phyloP scores from a whole-genome alignment of 2,329 filamentous ascomycete species.

The Cucurbitaria berberidis region DNA sequence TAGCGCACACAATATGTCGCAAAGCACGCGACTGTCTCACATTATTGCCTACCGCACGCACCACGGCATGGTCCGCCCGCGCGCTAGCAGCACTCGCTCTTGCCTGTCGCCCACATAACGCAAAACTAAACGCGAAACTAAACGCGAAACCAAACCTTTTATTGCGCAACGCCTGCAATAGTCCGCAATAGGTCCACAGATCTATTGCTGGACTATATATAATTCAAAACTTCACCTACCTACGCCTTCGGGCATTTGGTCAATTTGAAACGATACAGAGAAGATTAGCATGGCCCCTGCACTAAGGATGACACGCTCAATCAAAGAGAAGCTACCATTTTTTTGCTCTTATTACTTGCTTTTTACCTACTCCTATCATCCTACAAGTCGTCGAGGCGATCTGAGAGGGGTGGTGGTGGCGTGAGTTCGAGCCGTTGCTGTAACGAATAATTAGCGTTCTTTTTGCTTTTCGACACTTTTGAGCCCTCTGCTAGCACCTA shows the following conservation, averaged over 20 bases:
- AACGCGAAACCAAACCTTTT: too few relatives aligned
- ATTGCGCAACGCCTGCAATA: too few relatives aligned
- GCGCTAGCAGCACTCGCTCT: too few relatives aligned
- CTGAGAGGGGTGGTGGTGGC: not conserved
- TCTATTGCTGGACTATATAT: constrained; percentile 8
- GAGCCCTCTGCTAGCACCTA: not conserved
- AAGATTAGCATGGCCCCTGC: constrained; percentile 63
- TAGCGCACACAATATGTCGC: not conserved
- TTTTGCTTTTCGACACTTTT: not conserved
- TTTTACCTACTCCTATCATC: not conserved
- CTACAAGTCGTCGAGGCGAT: not conserved
- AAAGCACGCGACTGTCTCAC: too few relatives aligned
- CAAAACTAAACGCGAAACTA: not conserved
- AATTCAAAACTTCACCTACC: not conserved
- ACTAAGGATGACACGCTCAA: constrained; percentile 84
- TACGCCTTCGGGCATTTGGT: constrained; percentile 30
- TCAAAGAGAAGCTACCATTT: constrained; percentile 48
- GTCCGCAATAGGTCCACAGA: too few relatives aligned
- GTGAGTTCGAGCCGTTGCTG: not conserved
- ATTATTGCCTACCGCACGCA: too few relatives aligned
- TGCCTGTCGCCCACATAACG: not conserved
- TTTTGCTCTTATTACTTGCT: constrained; percentile 18
- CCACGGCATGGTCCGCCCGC: not conserved
- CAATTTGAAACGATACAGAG: constrained; percentile 47
- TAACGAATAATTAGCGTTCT: not conserved